Evolutionary conservation across 768 basidiomycete genomes (phyloP).

Genomic region (Pleurotus djamor): DNA sequence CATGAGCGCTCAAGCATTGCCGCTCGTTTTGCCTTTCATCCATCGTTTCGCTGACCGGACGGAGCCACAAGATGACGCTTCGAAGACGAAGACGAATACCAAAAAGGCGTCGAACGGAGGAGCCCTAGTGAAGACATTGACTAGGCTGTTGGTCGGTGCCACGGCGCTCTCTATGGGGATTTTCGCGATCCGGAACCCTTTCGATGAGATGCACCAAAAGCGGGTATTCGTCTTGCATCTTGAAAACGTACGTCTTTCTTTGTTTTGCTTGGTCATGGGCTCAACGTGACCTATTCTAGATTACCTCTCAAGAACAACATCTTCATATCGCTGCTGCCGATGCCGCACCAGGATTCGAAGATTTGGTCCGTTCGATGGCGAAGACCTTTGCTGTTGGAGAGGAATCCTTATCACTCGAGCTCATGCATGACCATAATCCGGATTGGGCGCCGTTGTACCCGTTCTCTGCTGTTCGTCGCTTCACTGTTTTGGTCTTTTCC

Average conservation of each 20-base stretch:
- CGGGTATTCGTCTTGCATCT: slow-evolving; percentile 79
- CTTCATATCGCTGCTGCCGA: slow-evolving; percentile 85
- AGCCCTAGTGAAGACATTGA: slow-evolving; percentile 32
- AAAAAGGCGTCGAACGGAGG: not conserved
- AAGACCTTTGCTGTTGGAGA: slow-evolving; percentile 51
- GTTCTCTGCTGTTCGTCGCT: slow-evolving; percentile 61
- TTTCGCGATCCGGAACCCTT: slow-evolving; percentile 61
- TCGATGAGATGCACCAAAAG: slow-evolving; percentile 86
- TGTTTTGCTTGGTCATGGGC: no score
- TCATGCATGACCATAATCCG: slow-evolving; percentile 73
- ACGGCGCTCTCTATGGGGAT: slow-evolving; percentile 54
- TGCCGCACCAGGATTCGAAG: slow-evolving; percentile 71
- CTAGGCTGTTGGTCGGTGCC: slow-evolving; percentile 43
- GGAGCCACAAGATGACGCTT: not conserved
- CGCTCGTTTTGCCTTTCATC: slow-evolving; percentile 66
- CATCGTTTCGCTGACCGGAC: slow-evolving; percentile 52
- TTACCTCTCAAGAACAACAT: slow-evolving; percentile 68
- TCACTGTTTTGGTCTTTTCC: not conserved
- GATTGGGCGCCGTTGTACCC: slow-evolving; percentile 91
- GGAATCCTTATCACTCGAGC: slow-evolving; percentile 37
- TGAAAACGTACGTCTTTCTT: slow-evolving; percentile 68
- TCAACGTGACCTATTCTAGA: slow-evolving; percentile 41
- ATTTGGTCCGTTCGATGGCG: slow-evolving; percentile 61
- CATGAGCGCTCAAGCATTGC: slow-evolving; percentile 54
- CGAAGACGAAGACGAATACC: not conserved